These are phyloP conservation scores for Drechslerella dactyloides DNA, from an alignment of 2,329 filamentous ascomycete species.

Conservation along the genomic window DNA sequence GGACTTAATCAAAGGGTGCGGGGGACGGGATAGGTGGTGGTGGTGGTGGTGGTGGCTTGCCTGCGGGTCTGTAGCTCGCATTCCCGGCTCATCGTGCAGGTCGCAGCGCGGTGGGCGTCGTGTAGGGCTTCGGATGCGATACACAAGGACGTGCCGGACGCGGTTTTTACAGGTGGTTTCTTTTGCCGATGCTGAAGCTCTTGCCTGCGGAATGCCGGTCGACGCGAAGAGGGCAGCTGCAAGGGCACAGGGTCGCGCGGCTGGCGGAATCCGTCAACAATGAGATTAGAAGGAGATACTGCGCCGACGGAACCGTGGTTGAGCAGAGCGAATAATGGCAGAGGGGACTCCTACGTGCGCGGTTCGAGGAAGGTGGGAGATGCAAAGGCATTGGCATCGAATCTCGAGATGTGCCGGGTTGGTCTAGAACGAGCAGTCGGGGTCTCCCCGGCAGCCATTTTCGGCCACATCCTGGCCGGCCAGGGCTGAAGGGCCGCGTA, in stretches of 20 bases:
- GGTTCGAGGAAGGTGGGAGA: background rate
- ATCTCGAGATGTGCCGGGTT: background rate
- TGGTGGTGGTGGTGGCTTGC: no score
- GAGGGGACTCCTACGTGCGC: no score
- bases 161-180: background rate
- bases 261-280: background rate
- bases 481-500: no score
- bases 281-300: background rate
- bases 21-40: background rate
- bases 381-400: slow-evolving; percentile 21
- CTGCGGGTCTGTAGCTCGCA: background rate
- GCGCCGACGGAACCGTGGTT: background rate
- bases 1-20: background rate
- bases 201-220: no score
- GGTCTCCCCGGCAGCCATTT: no score
- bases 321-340: background rate
- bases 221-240: background rate
- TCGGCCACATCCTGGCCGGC: no score
- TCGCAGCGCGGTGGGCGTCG: no score
- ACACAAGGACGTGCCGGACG: no score
- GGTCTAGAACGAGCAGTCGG: no score
- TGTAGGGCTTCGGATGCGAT: background rate
- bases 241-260: background rate
- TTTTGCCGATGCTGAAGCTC: background rate
- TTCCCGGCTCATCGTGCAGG: background rate